Conservation (phyloP, 495 filamentous ascomycete species). For the Penicillium desertorum region DNA sequence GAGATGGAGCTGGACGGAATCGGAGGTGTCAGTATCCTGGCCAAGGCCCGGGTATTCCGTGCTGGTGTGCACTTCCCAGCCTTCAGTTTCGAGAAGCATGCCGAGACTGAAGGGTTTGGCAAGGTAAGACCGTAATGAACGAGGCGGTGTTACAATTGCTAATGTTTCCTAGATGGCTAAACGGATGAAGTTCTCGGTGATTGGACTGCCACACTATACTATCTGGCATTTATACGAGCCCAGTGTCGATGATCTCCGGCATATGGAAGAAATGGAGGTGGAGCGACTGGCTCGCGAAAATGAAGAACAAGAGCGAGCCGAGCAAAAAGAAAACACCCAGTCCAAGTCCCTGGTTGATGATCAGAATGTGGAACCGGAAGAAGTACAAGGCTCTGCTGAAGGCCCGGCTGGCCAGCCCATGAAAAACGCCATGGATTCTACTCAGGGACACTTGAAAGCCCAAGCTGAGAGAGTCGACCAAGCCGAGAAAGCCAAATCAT, state of each 20-base stretch:
- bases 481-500: background rate
- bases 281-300: constrained; percentile 71
- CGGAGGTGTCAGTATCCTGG: constrained; percentile 94
- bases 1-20: constrained; percentile 99
- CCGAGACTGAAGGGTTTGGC: constrained; percentile 97
- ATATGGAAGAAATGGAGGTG: constrained; percentile 96
- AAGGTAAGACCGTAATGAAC: constrained; percentile 61
- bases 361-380: constrained; percentile 4
- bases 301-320: constrained; percentile 68
- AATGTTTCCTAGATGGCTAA: constrained; percentile 78
- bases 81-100: constrained; percentile 98
- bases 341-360: constrained; percentile 8
- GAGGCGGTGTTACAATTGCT: constrained; percentile 23
- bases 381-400: constrained; percentile 18
- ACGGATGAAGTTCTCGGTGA: constrained; percentile 92
- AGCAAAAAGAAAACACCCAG: constrained; percentile 31
- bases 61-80: constrained; percentile 96
- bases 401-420: constrained; percentile 18
- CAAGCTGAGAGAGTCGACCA: background rate
- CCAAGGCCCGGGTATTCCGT: constrained; percentile 93
- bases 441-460: constrained; percentile 3
- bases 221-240: constrained; percentile 99
- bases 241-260: constrained; percentile 91
- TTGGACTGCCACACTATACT: constrained; percentile 95
- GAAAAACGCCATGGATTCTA: constrained; percentile 18